phyloP scores from a whole-genome alignment of 345 rosid species.

The Lepidium africanum region DNA sequence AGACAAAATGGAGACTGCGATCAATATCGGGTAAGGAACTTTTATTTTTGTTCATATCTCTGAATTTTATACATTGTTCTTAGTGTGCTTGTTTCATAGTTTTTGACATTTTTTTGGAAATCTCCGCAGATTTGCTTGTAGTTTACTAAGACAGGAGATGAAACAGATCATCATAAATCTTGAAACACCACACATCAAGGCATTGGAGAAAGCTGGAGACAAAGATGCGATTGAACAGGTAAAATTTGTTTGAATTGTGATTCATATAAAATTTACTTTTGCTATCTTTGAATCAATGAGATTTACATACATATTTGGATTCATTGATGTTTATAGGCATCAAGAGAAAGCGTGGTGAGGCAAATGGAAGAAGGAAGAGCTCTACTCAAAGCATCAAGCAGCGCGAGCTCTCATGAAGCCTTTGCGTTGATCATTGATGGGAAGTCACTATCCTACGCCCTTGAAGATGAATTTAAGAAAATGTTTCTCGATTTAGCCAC shows the following conservation, averaged over 20 bases:
- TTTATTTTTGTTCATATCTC: neutral
- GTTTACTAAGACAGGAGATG: conserved; percentile 96
- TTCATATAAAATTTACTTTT: neutral
- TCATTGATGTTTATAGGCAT: conserved; percentile 37
- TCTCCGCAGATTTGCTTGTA: conserved; percentile 78
- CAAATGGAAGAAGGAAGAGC: conserved; percentile 57
- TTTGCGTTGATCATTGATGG: conserved; percentile 92
- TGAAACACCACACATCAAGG: conserved; percentile 56
- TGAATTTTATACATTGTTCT: neutral
- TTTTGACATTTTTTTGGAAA: neutral
- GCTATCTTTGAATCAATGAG: neutral
- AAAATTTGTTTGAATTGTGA: neutral
- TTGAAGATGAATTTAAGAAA: conserved; percentile 66
- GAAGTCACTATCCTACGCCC: conserved; percentile 69
- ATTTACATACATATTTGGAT: neutral
- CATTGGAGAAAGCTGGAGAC: conserved; percentile 67
- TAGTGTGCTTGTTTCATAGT: neutral
- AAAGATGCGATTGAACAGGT: conserved; percentile 54
- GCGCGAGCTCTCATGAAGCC: conserved; percentile 37
- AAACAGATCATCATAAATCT: conserved; percentile 75
- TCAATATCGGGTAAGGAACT: conserved; percentile 70
- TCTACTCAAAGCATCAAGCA: conserved; percentile 40
- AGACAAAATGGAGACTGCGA: conserved; percentile 98
- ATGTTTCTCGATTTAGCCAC: conserved; percentile 74
- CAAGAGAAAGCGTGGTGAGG: conserved; percentile 50